A percentile compares a stretch with the other conserved stretches of the same genome.
Conservation (phyloP, 2,329 filamentous ascomycete species). For the Nothophaeocryptopus gaeumannii region DNA sequence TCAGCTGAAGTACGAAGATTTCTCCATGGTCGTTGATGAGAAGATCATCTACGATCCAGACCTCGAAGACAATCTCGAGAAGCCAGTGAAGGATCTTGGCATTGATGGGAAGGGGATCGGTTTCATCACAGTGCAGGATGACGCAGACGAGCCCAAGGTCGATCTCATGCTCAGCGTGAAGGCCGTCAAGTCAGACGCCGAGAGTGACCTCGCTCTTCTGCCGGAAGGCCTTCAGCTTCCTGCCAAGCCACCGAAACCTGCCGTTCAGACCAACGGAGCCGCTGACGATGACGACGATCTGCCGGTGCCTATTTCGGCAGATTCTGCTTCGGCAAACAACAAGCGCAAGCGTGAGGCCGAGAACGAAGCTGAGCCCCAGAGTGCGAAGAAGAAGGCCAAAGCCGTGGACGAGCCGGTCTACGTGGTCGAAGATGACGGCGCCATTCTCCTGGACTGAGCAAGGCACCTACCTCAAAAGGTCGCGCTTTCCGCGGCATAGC, state of each 20-base stretch:
- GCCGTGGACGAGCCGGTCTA: constrained; percentile 20
- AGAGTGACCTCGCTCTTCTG: constrained; percentile 15
- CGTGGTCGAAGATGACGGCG: constrained; percentile 29
- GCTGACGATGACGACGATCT: constrained; percentile 10
- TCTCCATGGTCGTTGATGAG: constrained; percentile 66
- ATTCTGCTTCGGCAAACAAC: not conserved
- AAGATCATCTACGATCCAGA: constrained; percentile 87
- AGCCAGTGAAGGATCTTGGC: constrained; percentile 74
- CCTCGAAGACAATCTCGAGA: constrained; percentile 77
- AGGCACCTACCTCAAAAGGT: not conserved
- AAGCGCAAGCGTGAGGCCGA: constrained; percentile 33
- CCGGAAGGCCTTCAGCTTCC: constrained; percentile 21
- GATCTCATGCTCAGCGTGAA: constrained; percentile 65
- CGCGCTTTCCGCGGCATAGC: not conserved
- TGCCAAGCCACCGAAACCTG: constrained; percentile 20
- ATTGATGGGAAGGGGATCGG: constrained; percentile 61
- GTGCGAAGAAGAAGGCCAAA: constrained; percentile 27
- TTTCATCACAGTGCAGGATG: constrained; percentile 79
- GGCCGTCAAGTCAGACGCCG: constrained; percentile 10
- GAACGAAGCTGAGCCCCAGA: constrained; percentile 22
- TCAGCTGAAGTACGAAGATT: constrained; percentile 72
- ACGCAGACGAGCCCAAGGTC: constrained; percentile 75
- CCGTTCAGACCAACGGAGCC: constrained; percentile 17
- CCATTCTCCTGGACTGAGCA: constrained; percentile 32
- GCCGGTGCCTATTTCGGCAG: constrained; percentile 1